phyloP scores from a whole-genome alignment of 306 rosid genomes.

The Vigna mungo region DNA sequence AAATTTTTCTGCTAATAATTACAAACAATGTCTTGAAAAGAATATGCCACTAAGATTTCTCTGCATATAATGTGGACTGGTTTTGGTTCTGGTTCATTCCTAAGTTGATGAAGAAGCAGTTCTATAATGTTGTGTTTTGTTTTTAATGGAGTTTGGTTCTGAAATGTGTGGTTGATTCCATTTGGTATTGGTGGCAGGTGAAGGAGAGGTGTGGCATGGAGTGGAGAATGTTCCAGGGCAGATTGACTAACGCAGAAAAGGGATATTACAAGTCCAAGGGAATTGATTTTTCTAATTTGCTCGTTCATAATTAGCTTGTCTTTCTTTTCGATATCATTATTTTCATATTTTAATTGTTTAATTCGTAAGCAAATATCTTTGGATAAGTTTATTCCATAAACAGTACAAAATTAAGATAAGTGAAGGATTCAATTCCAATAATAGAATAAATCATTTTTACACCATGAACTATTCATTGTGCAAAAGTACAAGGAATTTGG shows the following conservation, averaged over 20 bases:
- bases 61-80: too few relatives aligned
- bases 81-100: background rate
- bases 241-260: constrained; percentile 78
- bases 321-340: constrained; percentile 33
- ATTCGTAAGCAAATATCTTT: background rate
- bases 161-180: constrained; percentile 32
- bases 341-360: background rate
- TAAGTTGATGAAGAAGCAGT: background rate
- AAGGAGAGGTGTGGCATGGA: constrained; percentile 95
- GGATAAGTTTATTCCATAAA: background rate
- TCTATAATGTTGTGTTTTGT: background rate
- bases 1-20: background rate
- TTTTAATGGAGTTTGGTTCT: background rate
- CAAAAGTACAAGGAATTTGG: too few relatives aligned
- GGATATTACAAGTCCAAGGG: constrained; percentile 71
- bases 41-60: background rate
- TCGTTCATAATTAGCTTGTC: constrained; percentile 49
- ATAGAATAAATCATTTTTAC: too few relatives aligned
- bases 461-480: too few relatives aligned
- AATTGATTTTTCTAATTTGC: constrained; percentile 53
- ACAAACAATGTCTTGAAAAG: too few relatives aligned
- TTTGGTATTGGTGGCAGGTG: constrained; percentile 64
- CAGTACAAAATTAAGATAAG: background rate
- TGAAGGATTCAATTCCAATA: too few relatives aligned
- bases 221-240: constrained; percentile 91